These are phyloP conservation scores for Tetratostichococcus sp. DNA, from an alignment of 139 green algal species.

Conservation along the genomic window DNA sequence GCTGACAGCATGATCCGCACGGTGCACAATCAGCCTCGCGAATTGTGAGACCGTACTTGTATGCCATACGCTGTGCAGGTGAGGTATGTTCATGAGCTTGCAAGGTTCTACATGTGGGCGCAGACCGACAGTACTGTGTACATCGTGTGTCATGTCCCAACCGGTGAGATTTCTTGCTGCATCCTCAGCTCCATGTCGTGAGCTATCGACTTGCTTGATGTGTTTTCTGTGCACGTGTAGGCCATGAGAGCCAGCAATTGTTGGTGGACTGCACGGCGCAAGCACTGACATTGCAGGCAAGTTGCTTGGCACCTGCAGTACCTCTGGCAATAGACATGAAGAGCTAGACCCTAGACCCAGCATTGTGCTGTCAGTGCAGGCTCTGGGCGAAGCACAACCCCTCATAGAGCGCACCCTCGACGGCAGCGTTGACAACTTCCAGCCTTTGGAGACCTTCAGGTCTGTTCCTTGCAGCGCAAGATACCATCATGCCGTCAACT, in stretches of 20 bases:
- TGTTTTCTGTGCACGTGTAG: constrained; percentile 20
- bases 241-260: constrained; percentile 48
- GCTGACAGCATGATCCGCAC: too few species aligned
- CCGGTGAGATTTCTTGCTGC: constrained; percentile 37
- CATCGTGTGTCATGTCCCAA: constrained; percentile 61
- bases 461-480: not conserved
- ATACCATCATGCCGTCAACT: too few species aligned
- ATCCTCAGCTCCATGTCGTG: too few species aligned
- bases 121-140: constrained; percentile 55
- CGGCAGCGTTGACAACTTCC: constrained; percentile 19
- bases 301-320: too few species aligned
- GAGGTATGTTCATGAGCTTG: constrained; percentile 47
- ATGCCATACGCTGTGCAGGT: constrained; percentile 20
- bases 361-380: constrained; percentile 40
- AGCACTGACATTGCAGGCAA: constrained; percentile 22
- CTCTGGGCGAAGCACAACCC: constrained; percentile 43
- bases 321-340: too few species aligned
- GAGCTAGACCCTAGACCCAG: too few species aligned
- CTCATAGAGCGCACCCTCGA: constrained; percentile 48
- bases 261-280: constrained; percentile 31
- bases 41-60: not conserved
- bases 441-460: constrained; percentile 40
- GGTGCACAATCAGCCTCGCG: too few species aligned
- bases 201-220: too few species aligned
- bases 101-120: constrained; percentile 73